phyloP scores from a whole-genome alignment of 495 filamentous ascomycete genomes.

The Oleoguttula mirabilis region DNA sequence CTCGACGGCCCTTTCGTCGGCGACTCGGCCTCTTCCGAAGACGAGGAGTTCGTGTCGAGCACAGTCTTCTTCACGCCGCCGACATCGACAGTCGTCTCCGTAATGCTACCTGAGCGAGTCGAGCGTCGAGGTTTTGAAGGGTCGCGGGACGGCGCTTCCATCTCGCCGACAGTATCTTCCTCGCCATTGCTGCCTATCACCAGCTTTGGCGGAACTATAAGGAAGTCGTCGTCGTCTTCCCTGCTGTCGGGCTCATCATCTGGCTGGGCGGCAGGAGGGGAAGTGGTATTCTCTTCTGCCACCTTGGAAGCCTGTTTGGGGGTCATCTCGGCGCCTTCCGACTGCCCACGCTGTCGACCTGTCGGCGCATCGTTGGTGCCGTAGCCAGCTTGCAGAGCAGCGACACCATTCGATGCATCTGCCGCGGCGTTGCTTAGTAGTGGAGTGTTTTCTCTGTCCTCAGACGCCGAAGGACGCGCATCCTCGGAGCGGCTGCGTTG shows the following conservation, averaged over 20 bases:
- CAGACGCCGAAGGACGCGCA: too few species aligned
- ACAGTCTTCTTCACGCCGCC: conserved; percentile 78
- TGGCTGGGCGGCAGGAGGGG: conserved; percentile 3
- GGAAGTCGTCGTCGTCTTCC: not conserved
- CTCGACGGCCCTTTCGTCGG: not conserved
- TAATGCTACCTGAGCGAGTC: conserved; percentile 76
- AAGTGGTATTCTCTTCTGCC: conserved; percentile 14
- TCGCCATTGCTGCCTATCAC: conserved; percentile 2
- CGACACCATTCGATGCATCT: conserved; percentile 56
- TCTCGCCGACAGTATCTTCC: conserved; percentile 13
- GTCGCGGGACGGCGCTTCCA: conserved; percentile 11
- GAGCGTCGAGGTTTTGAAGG: conserved; percentile 2
- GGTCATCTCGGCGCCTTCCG: conserved; percentile 6
- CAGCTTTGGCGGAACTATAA: conserved; percentile 6
- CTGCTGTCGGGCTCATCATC: conserved; percentile 1
- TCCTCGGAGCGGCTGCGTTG: not conserved
- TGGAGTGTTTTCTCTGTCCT: conserved; percentile 36
- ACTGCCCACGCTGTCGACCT: too few species aligned
- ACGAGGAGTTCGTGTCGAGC: conserved; percentile 56
- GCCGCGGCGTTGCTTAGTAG: conserved; percentile 39
- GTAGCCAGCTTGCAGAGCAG: conserved; percentile 53
- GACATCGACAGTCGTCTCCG: conserved; percentile 71
- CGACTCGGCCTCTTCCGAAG: conserved; percentile 23
- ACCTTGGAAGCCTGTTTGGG: conserved; percentile 7
- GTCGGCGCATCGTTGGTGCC: conserved; percentile 37